Conservation (phyloP, 805 yeast genomes). For the Jamesozyma rosinii region DNA sequence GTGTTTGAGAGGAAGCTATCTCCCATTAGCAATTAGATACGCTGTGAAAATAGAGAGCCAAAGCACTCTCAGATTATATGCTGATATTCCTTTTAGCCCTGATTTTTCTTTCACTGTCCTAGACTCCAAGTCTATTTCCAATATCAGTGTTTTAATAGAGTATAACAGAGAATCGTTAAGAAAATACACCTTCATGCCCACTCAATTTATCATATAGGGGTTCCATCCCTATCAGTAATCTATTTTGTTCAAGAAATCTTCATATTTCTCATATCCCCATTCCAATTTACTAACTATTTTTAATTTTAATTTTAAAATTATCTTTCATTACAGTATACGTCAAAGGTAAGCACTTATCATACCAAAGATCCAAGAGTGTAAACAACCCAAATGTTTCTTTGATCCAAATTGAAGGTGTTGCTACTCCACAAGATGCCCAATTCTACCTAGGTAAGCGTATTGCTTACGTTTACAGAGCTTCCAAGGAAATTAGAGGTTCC, state of each 20-base stretch:
- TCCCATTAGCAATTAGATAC: no score
- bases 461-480: conserved; percentile 98
- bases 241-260: neutral
- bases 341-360: conserved; percentile 99
- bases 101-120: no score
- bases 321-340: conserved; percentile 69
- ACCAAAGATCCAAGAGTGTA: conserved; percentile 98
- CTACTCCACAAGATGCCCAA: conserved; percentile 85
- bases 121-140: no score
- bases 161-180: no score
- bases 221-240: neutral
- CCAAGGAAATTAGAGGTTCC: conserved; percentile 96
- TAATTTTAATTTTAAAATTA: neutral
- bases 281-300: conserved; percentile 2
- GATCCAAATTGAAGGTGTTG: conserved; percentile 94
- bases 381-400: conserved; percentile 97
- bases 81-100: no score
- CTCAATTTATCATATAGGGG: no score
- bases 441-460: conserved; percentile 99
- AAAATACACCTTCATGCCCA: no score
- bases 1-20: no score
- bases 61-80: no score
- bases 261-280: neutral
- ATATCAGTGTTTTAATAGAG: no score
- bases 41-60: no score